phyloP scores from a whole-genome alignment of 306 rosid species.

The Adenanthera pavonina region DNA sequence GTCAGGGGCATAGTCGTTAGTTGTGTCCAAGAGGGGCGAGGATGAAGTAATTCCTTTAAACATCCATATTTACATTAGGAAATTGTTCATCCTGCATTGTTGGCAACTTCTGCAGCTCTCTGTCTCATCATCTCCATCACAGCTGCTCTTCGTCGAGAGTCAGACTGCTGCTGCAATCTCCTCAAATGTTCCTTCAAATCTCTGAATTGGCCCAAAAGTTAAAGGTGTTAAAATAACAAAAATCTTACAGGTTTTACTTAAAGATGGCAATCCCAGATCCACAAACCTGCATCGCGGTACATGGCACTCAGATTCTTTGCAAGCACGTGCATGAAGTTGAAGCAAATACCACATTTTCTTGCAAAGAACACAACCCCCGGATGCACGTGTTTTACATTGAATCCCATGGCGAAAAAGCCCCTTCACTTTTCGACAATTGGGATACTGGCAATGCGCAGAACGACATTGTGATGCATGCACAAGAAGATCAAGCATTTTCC shows the following conservation, averaged over 20 bases:
- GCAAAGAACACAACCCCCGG: slow-evolving; percentile 96
- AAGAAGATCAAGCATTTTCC: slow-evolving; percentile 95
- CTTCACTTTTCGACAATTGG: slow-evolving; percentile 97
- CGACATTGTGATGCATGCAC: slow-evolving; percentile 98
- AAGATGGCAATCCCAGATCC: slow-evolving; percentile 3
- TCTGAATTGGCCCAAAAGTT: slow-evolving; percentile 49
- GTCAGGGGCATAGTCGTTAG: slow-evolving; percentile 43
- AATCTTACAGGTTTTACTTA: neutral
- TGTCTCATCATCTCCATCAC: slow-evolving; percentile 99
- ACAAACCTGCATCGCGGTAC: slow-evolving; percentile 99
- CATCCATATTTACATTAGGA: slow-evolving; percentile 46
- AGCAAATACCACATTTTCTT: slow-evolving; percentile 99
- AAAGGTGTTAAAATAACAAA: slow-evolving; percentile 9
- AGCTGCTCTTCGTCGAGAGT: slow-evolving; percentile 95
- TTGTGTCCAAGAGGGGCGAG: slow-evolving; percentile 42
- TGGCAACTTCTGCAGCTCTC: slow-evolving; percentile 96
- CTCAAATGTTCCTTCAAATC: slow-evolving; percentile 93
- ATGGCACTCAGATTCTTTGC: slow-evolving; percentile 92
- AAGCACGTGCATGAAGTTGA: slow-evolving; percentile 98
- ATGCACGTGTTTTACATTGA: slow-evolving; percentile 87
- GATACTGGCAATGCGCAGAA: slow-evolving; percentile 87
- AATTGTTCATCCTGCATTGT: slow-evolving; percentile 63
- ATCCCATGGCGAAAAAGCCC: slow-evolving; percentile 98
- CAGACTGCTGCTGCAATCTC: slow-evolving; percentile 97
- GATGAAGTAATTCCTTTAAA: slow-evolving; percentile 40